These are phyloP conservation scores for Leccinum brunneo-olivaceum DNA, from an alignment of 1,284 basidiomycete genomes.

Conservation along the genomic window DNA sequence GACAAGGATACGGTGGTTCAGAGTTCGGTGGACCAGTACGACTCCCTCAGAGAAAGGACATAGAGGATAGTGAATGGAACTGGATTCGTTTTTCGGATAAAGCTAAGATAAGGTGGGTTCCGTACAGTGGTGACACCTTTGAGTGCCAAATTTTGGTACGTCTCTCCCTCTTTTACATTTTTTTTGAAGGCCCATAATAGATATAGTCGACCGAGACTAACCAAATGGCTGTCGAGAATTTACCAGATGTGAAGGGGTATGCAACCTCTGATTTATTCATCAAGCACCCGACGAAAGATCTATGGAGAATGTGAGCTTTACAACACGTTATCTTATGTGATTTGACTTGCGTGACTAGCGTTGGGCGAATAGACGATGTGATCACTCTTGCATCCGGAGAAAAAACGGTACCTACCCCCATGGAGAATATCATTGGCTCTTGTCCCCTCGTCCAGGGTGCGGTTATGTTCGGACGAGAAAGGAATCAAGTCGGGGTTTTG, in stretches of 20 bases:
- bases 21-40: slow-evolving; percentile 20
- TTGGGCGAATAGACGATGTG: slow-evolving; percentile 26
- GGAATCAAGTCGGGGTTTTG: slow-evolving; percentile 35
- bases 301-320: slow-evolving; percentile 25
- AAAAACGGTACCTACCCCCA: slow-evolving; percentile 28
- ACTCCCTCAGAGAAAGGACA: slow-evolving; percentile 1
- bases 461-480: slow-evolving; percentile 37
- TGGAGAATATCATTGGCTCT: slow-evolving; percentile 24
- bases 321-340: neutral
- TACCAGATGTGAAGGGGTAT: slow-evolving; percentile 24
- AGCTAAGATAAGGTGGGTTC: slow-evolving; percentile 22
- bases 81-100: slow-evolving; percentile 23
- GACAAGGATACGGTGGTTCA: slow-evolving; percentile 22
- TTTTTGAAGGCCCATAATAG: neutral
- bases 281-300: slow-evolving; percentile 25
- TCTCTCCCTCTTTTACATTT: neutral
- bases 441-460: slow-evolving; percentile 15
- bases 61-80: slow-evolving; percentile 27
- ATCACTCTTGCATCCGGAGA: slow-evolving; percentile 28
- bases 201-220: slow-evolving; percentile 8
- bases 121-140: slow-evolving; percentile 27
- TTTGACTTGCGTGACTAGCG: no score
- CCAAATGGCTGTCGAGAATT: slow-evolving; percentile 23
- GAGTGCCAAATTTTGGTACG: slow-evolving; percentile 31
- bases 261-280: slow-evolving; percentile 25